Base-by-base conservation (phyloP, 305 asterid genomes). In the Fraxinus albicans region DNA sequence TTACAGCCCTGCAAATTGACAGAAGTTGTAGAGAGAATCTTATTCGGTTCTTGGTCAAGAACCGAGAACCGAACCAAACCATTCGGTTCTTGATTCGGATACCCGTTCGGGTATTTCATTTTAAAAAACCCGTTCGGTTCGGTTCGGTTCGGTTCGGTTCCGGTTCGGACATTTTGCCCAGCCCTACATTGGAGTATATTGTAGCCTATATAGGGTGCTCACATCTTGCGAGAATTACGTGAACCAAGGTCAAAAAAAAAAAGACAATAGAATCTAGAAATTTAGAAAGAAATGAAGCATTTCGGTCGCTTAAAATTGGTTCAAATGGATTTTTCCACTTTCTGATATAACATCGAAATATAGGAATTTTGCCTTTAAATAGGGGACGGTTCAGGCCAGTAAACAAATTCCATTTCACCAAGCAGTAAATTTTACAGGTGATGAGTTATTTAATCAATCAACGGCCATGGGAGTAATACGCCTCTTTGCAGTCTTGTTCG, bases 381-480 rank as follows among this genome's bases (percentile, higher is more conserved):
- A 12, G 12, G 67, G 31, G 12, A 8, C 6, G 23, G 69, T 58
- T 58, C 27, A 58, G 12, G 27, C 69, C 33, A 21, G n/a, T 23
- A 25, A 65, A 65, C 76, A 70, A 70, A 34, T 70, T 29, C 76
- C 76, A 70, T 70, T 29, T 15, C 40, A 70, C 23, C 76, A 31
- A 29, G 76, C 42, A 70, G 9, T 13, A 53, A 63, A 42, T 44
- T 27, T 63, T 63, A 55, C 63, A 76, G 12, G 31, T 25, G 69
- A 79, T 78, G 13, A 63, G 47, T 79, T 72, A 2, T 33, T 0
- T 58, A 79, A 77, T 89, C 79, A 92, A 86, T 91, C 92, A 21
- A 95, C 87, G 60, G 94, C 95, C 90, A 93, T 86, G 4, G 99
- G 99, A 4, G 97, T 94, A 40, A 95, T 94, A 81, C 98, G 97